A percentile compares a stretch with the other conserved stretches of the same genome.
Conservation (phyloP, 208 protist species). For the Crithidia thermophila region DNA sequence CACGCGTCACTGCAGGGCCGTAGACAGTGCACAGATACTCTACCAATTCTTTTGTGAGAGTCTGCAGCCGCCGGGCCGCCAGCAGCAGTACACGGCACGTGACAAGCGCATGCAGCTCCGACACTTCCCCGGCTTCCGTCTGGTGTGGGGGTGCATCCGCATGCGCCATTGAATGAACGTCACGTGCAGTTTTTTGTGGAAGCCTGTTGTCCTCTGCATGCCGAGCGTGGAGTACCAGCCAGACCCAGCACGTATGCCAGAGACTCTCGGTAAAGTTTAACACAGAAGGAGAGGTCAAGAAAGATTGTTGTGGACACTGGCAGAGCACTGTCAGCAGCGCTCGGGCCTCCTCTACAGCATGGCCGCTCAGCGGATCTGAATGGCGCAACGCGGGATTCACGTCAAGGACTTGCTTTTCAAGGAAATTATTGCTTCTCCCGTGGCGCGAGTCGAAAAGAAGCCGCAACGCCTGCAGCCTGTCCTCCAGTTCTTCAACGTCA, state of each 20-base stretch:
- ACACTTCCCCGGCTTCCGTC: background rate
- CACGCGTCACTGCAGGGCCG: constrained; percentile 10
- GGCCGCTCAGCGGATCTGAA: too few species aligned
- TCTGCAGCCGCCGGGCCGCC: background rate
- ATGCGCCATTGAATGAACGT: background rate
- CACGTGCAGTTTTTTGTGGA: background rate
- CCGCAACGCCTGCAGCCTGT: background rate
- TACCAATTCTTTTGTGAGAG: constrained; percentile 13
- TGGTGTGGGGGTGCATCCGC: too few species aligned
- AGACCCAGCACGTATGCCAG: constrained; percentile 1
- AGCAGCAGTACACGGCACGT: constrained; percentile 13
- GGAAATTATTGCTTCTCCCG: too few species aligned
- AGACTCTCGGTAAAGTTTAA: background rate
- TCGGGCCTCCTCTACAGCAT: constrained; percentile 3
- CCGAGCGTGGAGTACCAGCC: too few species aligned
- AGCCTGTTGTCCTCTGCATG: too few species aligned
- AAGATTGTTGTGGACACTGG: background rate
- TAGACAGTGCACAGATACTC: constrained; percentile 20
- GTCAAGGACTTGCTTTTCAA: too few species aligned
- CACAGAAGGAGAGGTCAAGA: constrained; percentile 3
- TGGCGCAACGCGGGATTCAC: too few species aligned
- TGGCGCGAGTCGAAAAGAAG: background rate
- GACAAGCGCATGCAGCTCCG: constrained; percentile 21
- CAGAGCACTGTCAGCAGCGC: constrained; percentile 2
- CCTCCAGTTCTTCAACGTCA: constrained; percentile 6